Conservation (phyloP, 768 basidiomycete species). For the Pulveroboletus sp. region DNA sequence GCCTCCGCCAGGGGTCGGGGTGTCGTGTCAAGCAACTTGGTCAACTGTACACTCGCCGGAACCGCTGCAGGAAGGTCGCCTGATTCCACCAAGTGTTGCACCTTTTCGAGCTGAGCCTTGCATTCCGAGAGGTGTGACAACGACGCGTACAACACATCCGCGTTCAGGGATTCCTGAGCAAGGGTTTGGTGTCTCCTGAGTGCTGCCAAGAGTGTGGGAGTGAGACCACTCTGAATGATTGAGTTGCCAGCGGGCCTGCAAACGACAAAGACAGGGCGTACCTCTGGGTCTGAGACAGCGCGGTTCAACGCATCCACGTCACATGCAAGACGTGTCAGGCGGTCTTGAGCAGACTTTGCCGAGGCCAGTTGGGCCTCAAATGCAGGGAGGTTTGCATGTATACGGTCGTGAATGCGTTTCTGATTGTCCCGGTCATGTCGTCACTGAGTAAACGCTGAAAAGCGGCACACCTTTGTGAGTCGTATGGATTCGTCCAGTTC, state of each 20-base stretch:
- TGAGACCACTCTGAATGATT: conserved; percentile 57
- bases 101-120: conserved; percentile 41
- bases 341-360: conserved; percentile 62
- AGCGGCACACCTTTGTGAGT: conserved; percentile 58
- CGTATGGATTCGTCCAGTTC: conserved; percentile 73
- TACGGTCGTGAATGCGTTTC: conserved; percentile 70
- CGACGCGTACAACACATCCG: conserved; percentile 46
- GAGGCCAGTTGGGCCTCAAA: conserved; percentile 65
- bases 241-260: conserved; percentile 8
- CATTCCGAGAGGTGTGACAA: conserved; percentile 57
- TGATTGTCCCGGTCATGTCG: conserved; percentile 31
- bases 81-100: conserved; percentile 46
- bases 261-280: conserved; percentile 28
- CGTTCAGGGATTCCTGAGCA: conserved; percentile 60
- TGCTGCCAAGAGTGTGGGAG: conserved; percentile 53
- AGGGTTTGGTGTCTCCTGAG: conserved; percentile 61
- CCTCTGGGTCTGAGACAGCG: conserved; percentile 58
- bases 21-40: conserved; percentile 42
- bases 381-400: conserved; percentile 57
- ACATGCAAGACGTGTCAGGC: conserved; percentile 46
- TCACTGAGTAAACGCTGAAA: neutral
- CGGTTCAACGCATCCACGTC: conserved; percentile 53
- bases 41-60: conserved; percentile 39
- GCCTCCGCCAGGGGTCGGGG: conserved; percentile 53
- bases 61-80: conserved; percentile 70